Evolutionary conservation across 2,329 filamentous ascomycete genomes (phyloP).

Genomic region (Botrytis byssoidea): DNA sequence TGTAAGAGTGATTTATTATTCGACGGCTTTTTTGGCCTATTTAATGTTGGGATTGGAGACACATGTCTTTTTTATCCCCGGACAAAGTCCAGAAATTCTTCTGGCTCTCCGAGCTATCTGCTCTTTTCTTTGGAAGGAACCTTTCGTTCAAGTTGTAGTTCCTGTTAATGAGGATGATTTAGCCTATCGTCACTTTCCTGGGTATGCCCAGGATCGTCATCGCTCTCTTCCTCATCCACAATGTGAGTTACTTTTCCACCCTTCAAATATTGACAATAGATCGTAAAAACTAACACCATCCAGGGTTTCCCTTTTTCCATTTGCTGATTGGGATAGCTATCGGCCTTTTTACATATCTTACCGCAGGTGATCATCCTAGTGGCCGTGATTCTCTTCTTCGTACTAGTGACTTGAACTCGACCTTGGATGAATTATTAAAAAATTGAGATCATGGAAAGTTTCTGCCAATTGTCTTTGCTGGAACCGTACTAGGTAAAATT

Average conservation of each 20-base stretch:
- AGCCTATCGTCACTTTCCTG: not conserved
- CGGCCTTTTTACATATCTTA: not conserved
- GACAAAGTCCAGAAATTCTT: not conserved
- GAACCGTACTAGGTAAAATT: not conserved
- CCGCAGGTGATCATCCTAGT: not conserved
- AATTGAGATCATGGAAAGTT: not conserved
- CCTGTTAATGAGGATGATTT: not conserved
- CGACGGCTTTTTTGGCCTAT: not conserved
- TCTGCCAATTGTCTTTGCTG: not conserved
- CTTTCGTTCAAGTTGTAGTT: not conserved
- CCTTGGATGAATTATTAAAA: not conserved
- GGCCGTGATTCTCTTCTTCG: too few relatives aligned
- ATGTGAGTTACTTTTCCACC: not conserved
- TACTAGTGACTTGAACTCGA: not conserved
- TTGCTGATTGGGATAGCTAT: not conserved
- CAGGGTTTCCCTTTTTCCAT: conserved; percentile 14
- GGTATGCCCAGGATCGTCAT: not conserved
- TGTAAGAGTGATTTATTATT: accelerated
- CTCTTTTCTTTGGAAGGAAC: not conserved
- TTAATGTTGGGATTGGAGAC: not conserved
- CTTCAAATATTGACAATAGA: not conserved
- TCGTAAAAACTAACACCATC: not conserved
- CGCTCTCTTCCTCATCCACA: conserved; percentile 4
- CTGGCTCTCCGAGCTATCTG: not conserved
- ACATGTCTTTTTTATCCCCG: not conserved